These are phyloP conservation scores for Globisporangium spinosum DNA, from an alignment of 352 stramenopile genomes.

Conservation along the genomic window DNA sequence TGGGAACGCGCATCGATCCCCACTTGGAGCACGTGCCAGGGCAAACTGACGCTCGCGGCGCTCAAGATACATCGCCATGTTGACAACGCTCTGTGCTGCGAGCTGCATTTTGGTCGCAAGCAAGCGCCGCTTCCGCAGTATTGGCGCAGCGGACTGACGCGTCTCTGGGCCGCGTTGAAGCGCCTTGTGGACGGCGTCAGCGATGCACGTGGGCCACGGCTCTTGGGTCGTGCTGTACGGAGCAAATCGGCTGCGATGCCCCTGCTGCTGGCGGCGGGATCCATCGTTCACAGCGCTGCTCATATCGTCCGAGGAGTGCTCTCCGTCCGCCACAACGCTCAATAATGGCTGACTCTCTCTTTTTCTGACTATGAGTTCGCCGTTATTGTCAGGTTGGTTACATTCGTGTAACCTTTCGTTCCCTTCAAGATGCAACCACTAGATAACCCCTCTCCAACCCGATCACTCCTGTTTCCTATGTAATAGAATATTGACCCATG, in stretches of 20 bases:
- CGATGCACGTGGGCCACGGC: background rate
- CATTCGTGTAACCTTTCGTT: background rate
- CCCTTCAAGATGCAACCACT: background rate
- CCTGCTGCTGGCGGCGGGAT: background rate
- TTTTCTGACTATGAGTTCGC: slow-evolving; percentile 2
- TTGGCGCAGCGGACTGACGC: background rate
- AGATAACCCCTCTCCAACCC: background rate
- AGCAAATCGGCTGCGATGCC: background rate
- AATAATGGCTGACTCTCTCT: slow-evolving; percentile 7
- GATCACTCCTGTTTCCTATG: background rate
- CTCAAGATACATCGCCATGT: slow-evolving; percentile 18
- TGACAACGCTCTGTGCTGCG: slow-evolving; percentile 11
- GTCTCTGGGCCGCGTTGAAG: background rate
- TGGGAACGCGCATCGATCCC: background rate
- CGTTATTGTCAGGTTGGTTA: background rate
- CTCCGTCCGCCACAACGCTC: background rate
- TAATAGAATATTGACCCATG: background rate
- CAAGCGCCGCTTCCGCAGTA: background rate
- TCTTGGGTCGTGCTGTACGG: slow-evolving; percentile 3
- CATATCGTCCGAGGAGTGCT: background rate
- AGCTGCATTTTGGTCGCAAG: slow-evolving; percentile 14
- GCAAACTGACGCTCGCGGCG: background rate
- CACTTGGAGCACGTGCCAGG: background rate
- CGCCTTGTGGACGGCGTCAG: slow-evolving; percentile 12
- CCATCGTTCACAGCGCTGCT: background rate